Evolutionary conservation across 371 early-diverging fungal species (phyloP).

Genomic region (Mortierella sp.): DNA sequence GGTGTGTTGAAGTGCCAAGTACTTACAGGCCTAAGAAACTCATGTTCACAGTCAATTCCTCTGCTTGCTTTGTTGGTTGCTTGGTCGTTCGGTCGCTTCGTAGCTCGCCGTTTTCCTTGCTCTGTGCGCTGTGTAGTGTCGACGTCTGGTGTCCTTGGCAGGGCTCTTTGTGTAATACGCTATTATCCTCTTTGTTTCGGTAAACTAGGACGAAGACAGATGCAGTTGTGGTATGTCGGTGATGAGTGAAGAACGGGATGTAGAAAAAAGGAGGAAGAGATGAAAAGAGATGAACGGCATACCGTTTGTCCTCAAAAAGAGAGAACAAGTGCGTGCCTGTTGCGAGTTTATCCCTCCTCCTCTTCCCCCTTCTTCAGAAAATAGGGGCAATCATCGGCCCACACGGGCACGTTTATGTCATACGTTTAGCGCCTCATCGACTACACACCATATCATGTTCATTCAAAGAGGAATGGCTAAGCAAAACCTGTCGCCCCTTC

Average conservation of each 20-base stretch:
- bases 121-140: neutral
- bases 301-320: neutral
- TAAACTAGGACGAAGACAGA: neutral
- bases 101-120: neutral
- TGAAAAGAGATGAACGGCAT: neutral
- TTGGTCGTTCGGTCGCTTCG: neutral
- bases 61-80: neutral
- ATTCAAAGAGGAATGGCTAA: neutral
- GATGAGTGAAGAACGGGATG: neutral
- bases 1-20: too few species aligned
- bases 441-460: neutral
- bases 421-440: neutral
- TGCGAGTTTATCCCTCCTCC: neutral
- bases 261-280: neutral
- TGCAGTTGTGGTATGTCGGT: neutral
- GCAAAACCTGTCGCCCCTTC: neutral
- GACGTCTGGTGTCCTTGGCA: neutral
- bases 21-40: slow-evolving; percentile 10
- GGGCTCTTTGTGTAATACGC: neutral
- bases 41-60: neutral
- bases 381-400: slow-evolving; percentile 2
- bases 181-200: neutral
- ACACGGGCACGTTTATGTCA: slow-evolving; percentile 7
- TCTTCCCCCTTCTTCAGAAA: neutral
- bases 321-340: neutral